These are phyloP conservation scores for Penicillium herquei DNA, from an alignment of 495 filamentous ascomycete species.

Conservation along the genomic window DNA sequence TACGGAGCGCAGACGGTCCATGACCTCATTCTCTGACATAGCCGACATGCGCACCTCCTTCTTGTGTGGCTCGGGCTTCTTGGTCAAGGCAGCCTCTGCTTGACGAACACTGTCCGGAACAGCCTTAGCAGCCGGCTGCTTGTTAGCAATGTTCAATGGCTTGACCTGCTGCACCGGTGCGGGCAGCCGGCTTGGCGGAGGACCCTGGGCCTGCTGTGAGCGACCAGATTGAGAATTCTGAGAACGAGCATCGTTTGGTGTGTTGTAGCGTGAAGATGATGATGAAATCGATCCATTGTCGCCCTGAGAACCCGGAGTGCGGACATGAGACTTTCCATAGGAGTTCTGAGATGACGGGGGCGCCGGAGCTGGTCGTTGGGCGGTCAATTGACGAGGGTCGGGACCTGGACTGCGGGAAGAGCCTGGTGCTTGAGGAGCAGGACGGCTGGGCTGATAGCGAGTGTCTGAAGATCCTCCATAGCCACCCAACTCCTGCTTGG, in stretches of 20 bases:
- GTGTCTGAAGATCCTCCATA: slow-evolving; percentile 54
- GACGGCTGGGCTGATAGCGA: slow-evolving; percentile 80
- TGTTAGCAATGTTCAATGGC: slow-evolving; percentile 84
- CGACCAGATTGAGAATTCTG: slow-evolving; percentile 45
- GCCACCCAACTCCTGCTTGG: slow-evolving; percentile 85
- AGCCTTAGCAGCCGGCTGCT: slow-evolving; percentile 54
- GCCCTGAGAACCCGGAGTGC: slow-evolving; percentile 21
- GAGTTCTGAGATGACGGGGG: slow-evolving; percentile 45
- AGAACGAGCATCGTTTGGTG: slow-evolving; percentile 38
- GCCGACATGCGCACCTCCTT: slow-evolving; percentile 95
- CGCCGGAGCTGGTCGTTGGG: slow-evolving; percentile 58
- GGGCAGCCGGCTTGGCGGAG: slow-evolving; percentile 53
- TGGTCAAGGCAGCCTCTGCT: slow-evolving; percentile 75
- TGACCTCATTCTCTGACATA: slow-evolving; percentile 95
- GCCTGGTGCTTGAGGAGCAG: slow-evolving; percentile 54
- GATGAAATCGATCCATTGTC: slow-evolving; percentile 34
- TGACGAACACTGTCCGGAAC: slow-evolving; percentile 68
- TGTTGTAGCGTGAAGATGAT: slow-evolving; percentile 20
- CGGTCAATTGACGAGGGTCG: slow-evolving; percentile 46
- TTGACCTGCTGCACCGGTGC: slow-evolving; percentile 72
- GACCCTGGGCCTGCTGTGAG: slow-evolving; percentile 37
- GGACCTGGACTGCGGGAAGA: slow-evolving; percentile 42
- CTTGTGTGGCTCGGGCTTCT: slow-evolving; percentile 71
- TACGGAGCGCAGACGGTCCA: slow-evolving; percentile 88
- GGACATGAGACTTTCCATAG: slow-evolving; percentile 24